Conservation (phyloP, 257 asterid species). For the Linderniella brevidens region DNA sequence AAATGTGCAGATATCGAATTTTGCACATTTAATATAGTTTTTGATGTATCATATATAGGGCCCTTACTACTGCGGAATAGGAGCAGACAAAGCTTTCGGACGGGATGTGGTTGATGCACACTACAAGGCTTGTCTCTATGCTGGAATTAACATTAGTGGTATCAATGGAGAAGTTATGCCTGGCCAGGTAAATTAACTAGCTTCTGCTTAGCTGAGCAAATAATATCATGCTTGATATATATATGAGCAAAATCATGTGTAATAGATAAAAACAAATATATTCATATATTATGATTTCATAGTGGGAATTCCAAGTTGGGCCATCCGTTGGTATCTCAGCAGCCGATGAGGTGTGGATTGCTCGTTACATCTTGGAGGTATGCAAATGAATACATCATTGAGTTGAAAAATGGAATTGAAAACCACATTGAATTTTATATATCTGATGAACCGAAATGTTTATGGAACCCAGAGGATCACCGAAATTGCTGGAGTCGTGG, state of each 20-base stretch:
- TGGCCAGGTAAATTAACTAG: constrained; percentile 34
- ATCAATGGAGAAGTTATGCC: constrained; percentile 84
- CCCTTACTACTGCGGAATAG: constrained; percentile 34
- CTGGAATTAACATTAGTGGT: constrained; percentile 68
- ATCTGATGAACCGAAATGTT: not conserved
- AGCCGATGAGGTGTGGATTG: constrained; percentile 62
- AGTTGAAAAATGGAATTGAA: not conserved
- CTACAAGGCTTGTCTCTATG: constrained; percentile 65
- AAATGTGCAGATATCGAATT: too few species aligned
- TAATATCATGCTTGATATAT: too few species aligned
- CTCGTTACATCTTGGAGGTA: constrained; percentile 81
- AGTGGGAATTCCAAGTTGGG: constrained; percentile 92
- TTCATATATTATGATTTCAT: not conserved
- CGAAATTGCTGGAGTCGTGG: constrained; percentile 57
- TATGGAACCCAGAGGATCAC: constrained; percentile 49
- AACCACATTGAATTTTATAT: not conserved
- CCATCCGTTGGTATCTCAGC: constrained; percentile 75
- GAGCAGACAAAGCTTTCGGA: constrained; percentile 73
- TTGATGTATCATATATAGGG: too few species aligned
- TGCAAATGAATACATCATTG: not conserved
- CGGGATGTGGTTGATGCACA: constrained; percentile 68
- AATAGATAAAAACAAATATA: not conserved
- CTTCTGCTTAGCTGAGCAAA: too few species aligned
- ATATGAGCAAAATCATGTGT: too few species aligned
- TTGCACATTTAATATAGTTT: too few species aligned